These are phyloP conservation scores for Sequoiadendron giganteum DNA, from an alignment of 75 land plant species.

Conservation along the genomic window DNA sequence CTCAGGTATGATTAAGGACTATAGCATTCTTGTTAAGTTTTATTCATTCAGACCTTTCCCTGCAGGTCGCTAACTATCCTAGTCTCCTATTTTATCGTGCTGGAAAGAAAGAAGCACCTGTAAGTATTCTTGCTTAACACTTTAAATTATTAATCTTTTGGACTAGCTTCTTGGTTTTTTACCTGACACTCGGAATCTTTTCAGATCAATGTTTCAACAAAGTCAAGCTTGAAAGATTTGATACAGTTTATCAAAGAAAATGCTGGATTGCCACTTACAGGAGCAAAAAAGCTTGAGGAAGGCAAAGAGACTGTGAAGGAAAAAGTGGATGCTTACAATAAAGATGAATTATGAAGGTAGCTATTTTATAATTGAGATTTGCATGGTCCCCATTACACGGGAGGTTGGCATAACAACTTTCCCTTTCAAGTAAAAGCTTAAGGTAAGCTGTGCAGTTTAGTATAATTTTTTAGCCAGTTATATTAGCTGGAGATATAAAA, in stretches of 20 bases:
- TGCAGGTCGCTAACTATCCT: conserved; percentile 78
- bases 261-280: conserved; percentile 83
- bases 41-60: background rate
- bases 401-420: background rate
- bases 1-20: background rate
- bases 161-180: background rate
- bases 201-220: conserved; percentile 63
- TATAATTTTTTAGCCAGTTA: background rate
- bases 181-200: background rate
- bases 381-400: background rate
- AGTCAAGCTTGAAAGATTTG: conserved; percentile 50
- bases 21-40: background rate
- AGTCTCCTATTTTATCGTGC: conserved; percentile 69
- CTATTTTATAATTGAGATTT: background rate
- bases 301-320: background rate
- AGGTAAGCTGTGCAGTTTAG: background rate
- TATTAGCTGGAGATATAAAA: background rate
- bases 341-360: conserved; percentile 11
- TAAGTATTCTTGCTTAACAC: conserved; percentile 21
- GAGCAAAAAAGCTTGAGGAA: conserved; percentile 39
- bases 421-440: background rate
- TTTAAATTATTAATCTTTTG: background rate
- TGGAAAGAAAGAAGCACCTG: conserved; percentile 63
- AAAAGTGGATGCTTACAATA: background rate
- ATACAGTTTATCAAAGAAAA: conserved; percentile 34